Evolutionary conservation across 1,284 basidiomycete species (phyloP), one percentile per base, ranked within the genome.

Genomic region (Sanguinoderma infundibulare): DNA sequence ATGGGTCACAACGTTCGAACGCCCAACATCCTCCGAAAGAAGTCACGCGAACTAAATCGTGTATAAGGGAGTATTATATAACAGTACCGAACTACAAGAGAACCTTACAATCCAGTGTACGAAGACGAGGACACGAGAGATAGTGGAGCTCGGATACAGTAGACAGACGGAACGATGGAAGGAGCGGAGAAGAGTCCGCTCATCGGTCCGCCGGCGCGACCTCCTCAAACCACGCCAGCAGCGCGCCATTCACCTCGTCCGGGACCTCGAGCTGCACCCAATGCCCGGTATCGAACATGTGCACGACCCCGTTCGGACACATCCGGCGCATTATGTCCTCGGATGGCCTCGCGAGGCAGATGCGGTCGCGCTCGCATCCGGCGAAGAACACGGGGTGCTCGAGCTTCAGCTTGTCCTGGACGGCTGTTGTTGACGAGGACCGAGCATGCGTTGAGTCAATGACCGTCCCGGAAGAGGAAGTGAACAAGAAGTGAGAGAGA

Each of bases 251-350:
- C 22, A 76, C 50, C 64, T 73, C 66, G 24, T 72, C 69, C 2
- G 70, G 59, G 9, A 59, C 63, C 40, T 68, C 67, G 20, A 74
- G 63, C 62, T 70, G 67, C 8, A 75, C 66, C 74, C 74, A 77
- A 62, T 77, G 76, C 12, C 66, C 70, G 8, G 74, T 63, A 39
- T 73, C 71, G 59, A 70, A 75, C 47, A 71, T 72, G 30, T 67
- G 65, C n/a, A 71, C 59, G 1, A 69, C 73, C 28, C 69, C 55
- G 32, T 56, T 57, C 35, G 64, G 50, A 47, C 64, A 68, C 47
- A 59, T 34, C 59, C 69, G 53, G 30, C 61, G 63, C 39, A 64
- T 47, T 53, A 60, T 61, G 50, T 60, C 54, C 56, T 60, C 53
- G 28, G 57, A 65, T 26, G 67, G 55, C 49, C 52, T 53, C 28